Evolutionary conservation across 2,329 filamentous ascomycete genomes (phyloP).

Genomic region (Graphiopsis chlorocephala): DNA sequence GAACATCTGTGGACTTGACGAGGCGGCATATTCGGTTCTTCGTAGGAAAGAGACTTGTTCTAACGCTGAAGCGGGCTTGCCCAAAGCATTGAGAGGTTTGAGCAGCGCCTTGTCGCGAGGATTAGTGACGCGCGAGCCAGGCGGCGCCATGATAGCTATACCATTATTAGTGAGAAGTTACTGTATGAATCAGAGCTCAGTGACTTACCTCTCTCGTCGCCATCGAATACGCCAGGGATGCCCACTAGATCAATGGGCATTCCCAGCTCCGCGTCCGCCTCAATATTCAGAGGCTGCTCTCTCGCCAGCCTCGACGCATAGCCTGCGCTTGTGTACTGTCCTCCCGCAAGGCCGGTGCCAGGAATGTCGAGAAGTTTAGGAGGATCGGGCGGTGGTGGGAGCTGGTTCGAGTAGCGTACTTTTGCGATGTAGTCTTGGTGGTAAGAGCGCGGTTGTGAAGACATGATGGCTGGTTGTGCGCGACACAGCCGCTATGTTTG

Average conservation of each 20-base stretch:
- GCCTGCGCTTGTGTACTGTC: constrained; percentile 83
- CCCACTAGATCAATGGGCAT: constrained; percentile 96
- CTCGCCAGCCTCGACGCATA: constrained; percentile 87
- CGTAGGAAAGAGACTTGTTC: constrained; percentile 88
- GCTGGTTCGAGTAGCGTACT: constrained; percentile 90
- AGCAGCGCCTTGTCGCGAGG: constrained; percentile 82
- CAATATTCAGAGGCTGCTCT: constrained; percentile 92
- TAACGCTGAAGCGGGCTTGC: constrained; percentile 75
- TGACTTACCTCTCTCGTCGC: constrained; percentile 80
- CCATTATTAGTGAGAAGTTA: constrained; percentile 16
- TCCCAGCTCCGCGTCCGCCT: constrained; percentile 94
- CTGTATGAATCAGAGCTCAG: background rate
- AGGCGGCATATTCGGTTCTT: constrained; percentile 90
- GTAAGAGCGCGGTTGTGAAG: constrained; percentile 41
- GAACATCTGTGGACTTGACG: constrained; percentile 44
- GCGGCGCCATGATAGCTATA: constrained; percentile 59
- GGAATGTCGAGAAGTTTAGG: constrained; percentile 97
- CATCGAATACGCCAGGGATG: constrained; percentile 91
- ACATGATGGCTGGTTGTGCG: constrained; percentile 8
- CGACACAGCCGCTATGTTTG: background rate
- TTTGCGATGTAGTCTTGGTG: constrained; percentile 98
- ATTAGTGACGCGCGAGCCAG: constrained; percentile 69
- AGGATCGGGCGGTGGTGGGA: constrained; percentile 89
- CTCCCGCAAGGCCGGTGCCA: constrained; percentile 81
- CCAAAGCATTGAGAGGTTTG: constrained; percentile 76